Base-by-base conservation (phyloP, 768 basidiomycete species). In the Naganishia kalamii region DNA sequence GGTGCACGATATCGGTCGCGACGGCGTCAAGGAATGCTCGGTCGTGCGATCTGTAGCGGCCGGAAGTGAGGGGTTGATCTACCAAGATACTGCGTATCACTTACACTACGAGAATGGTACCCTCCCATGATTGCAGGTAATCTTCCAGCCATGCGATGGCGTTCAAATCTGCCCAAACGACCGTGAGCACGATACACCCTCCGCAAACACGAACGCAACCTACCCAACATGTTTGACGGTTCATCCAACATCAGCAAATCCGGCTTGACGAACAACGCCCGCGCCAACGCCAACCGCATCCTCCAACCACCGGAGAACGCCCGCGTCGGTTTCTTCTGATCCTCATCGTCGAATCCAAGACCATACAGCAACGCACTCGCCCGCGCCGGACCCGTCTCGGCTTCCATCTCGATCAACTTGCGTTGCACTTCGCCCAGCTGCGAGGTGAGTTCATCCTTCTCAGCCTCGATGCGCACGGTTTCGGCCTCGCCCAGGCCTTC, bases 61-160 rank as follows among this genome's bases (percentile, higher is more conserved):
- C 11, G n/a, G 13, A 37, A 60, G 41, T 29, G 63, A 40, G 23
- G 27, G 29, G 13, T 29, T 30, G 40, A 21, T 7, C n/a, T 1
- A 44, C 11, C 44, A 29, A 5, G 37, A 30, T 27, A 13, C 35
- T 41, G 29, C 30, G 37, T 52, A 48, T 44, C 0, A 81, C 87
- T 70, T 74, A 92, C 87, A 97, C 92, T 15, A 96, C 92, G 41
- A 97, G 85, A 17, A 97, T 80, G 0, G 92, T 96, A 59, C 90
- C 88, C 0, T 85, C 80, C 92, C 92, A 97, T 1, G 92, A 93
- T 76, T 94, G 93, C 5, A 97, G 83, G 75, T 97, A 97, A 73
- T 96, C 93, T 81, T 97, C 92, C 7, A 93, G 82, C 93, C 94
- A 98, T 32, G 94, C 94, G 73, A 98, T 83, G 10, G 93, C 93